Evolutionary conservation across 2,329 filamentous ascomycete genomes (phyloP).

Genomic region (Ophiocordyceps australis): DNA sequence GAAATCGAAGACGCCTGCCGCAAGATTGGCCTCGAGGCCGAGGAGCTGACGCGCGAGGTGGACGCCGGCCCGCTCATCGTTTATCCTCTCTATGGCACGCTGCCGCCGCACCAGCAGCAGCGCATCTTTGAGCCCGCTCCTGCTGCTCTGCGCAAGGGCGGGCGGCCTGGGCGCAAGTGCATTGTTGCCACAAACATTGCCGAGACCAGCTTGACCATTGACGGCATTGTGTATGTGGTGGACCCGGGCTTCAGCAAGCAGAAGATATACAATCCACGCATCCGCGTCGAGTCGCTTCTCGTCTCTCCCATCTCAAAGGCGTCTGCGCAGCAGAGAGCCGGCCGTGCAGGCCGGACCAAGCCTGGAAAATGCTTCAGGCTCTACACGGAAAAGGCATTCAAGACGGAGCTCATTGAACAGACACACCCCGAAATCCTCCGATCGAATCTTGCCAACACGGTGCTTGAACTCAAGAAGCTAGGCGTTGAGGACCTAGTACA

Average conservation of each 20-base stretch:
- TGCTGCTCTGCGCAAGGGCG: constrained; percentile 50
- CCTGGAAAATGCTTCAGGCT: constrained; percentile 96
- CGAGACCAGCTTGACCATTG: constrained; percentile 92
- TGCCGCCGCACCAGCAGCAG: constrained; percentile 87
- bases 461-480: constrained; percentile 92
- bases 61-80: constrained; percentile 79
- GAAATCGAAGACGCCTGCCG: constrained; percentile 94
- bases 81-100: constrained; percentile 84
- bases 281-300: constrained; percentile 90
- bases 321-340: constrained; percentile 89
- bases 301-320: constrained; percentile 97
- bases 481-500: constrained; percentile 91
- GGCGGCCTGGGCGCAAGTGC: constrained; percentile 77
- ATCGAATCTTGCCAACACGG: constrained; percentile 87
- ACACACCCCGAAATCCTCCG: constrained; percentile 92
- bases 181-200: constrained; percentile 97
- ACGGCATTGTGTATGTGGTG: constrained; percentile 98
- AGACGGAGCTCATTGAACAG: constrained; percentile 94
- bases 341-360: constrained; percentile 96
- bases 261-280: constrained; percentile 95
- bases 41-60: constrained; percentile 81
- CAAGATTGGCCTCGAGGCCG: constrained; percentile 78
- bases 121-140: constrained; percentile 88
- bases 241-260: constrained; percentile 98
- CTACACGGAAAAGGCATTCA: constrained; percentile 91